phyloP scores from a whole-genome alignment of 2,329 filamentous ascomycete species.

The Tolypocladium tundrense region DNA sequence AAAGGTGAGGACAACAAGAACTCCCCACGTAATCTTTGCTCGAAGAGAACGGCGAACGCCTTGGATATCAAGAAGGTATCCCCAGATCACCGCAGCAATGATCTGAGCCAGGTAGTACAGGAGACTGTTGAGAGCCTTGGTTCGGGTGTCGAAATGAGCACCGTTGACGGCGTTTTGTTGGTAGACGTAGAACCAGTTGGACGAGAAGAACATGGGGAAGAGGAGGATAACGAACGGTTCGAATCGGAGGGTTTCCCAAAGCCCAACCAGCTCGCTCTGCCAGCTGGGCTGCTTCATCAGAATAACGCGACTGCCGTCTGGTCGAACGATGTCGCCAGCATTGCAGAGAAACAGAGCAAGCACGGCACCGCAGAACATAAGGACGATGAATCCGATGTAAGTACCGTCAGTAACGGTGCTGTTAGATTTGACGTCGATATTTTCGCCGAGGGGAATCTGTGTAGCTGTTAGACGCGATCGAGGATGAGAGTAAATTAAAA shows the following conservation, averaged over 20 bases:
- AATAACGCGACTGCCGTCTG: slow-evolving; percentile 70
- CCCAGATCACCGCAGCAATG: slow-evolving; percentile 38
- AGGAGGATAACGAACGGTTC: slow-evolving; percentile 63
- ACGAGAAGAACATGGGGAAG: slow-evolving; percentile 43
- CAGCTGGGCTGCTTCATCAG: slow-evolving; percentile 86
- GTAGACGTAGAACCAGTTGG: slow-evolving; percentile 46
- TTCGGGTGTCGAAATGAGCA: slow-evolving; percentile 42
- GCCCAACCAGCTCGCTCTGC: slow-evolving; percentile 66
- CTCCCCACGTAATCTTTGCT: slow-evolving; percentile 54
- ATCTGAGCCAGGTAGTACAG: slow-evolving; percentile 49
- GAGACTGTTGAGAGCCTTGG: slow-evolving; percentile 41
- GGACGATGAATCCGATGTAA: slow-evolving; percentile 80
- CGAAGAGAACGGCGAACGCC: slow-evolving; percentile 61
- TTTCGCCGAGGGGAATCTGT: slow-evolving; percentile 55
- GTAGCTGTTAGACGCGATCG: neutral
- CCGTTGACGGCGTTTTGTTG: slow-evolving; percentile 49
- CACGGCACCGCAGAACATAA: slow-evolving; percentile 63
- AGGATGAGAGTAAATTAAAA: neutral
- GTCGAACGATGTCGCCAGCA: slow-evolving; percentile 60
- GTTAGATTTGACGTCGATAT: slow-evolving; percentile 43
- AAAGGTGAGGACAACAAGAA: slow-evolving; percentile 62
- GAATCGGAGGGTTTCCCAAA: slow-evolving; percentile 59
- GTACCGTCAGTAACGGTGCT: slow-evolving; percentile 60
- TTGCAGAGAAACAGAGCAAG: slow-evolving; percentile 62
- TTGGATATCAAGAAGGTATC: slow-evolving; percentile 50